Base-by-base conservation (phyloP, 768 basidiomycete species). In the Tylopilus plumbeoviolaceoides region DNA sequence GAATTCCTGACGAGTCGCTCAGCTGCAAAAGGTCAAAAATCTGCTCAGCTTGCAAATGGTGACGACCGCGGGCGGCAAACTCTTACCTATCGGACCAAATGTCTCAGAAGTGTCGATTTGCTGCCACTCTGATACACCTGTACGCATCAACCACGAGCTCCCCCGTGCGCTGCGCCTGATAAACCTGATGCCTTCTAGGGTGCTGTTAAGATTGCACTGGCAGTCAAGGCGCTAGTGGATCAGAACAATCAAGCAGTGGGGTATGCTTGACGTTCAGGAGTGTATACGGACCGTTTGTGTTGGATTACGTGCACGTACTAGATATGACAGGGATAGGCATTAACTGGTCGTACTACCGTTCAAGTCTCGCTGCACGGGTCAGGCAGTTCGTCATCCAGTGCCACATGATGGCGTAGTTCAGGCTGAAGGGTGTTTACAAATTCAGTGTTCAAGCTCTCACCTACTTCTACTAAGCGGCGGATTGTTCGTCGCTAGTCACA, bases 101-200 rank as follows among this genome's bases (percentile, higher is more conserved):
- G 60, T 84, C 9, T 50, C 58, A 0, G 78, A 81, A 47, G 79
- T 85, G 0, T 78, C 83, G 5, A 84, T 85, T 20, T 85, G 82
- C 50, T 80, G 80, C 53, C 84, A 85, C 61, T 84, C 82, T 0
- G 83, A 85, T 51, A 84, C 81, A 1, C 81, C 84, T 1, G 80
- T 84, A 36, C 62, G 81, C 62, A 50, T 28, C 5, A 9, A 11
- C 15, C n/a, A 36, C 48, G 42, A 30, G 1, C 6, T 12, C 8
- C 8, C 20, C 4, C 14, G 42, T 46, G 25, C 33, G 30, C 30
- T 58, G 9, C 2, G 35, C 5, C n/a, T 46, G 46, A 57, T 21
- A 21, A 20, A 6, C 10, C 23, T 35, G n/a, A 15, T 27, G 10
- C 35, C 10, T 27, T 23, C 21, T 47, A 83, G 80, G 81, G 75